Evolutionary conservation across 495 filamentous ascomycete genomes (phyloP).

Genomic region (Pseudomonodictys pantanalensis): DNA sequence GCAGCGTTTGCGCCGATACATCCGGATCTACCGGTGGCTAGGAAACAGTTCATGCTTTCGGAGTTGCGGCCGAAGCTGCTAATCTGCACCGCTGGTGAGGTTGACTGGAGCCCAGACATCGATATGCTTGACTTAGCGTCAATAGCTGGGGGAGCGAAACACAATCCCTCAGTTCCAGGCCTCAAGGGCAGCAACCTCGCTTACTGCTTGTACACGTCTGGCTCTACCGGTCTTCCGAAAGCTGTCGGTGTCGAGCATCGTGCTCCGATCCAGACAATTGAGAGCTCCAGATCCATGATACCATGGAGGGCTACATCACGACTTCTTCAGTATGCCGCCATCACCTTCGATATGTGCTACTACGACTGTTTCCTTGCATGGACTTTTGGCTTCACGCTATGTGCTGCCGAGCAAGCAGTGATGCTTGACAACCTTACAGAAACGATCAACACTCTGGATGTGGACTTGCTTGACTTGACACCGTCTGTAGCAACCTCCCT

Average conservation of each 20-base stretch:
- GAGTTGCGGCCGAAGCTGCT: conserved; percentile 40
- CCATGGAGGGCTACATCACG: conserved; percentile 40
- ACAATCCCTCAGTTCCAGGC: conserved; percentile 9
- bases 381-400: conserved; percentile 44
- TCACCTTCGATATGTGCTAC: conserved; percentile 49
- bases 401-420: conserved; percentile 37
- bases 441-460: conserved; percentile 35
- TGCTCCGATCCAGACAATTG: conserved; percentile 43
- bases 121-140: conserved; percentile 6
- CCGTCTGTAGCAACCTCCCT: conserved; percentile 44
- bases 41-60: conserved; percentile 43
- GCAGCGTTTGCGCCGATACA: conserved; percentile 44
- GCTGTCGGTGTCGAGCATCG: conserved; percentile 43
- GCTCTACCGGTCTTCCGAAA: conserved; percentile 44
- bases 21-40: conserved; percentile 37
- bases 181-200: conserved; percentile 32
- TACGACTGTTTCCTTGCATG: conserved; percentile 49
- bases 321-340: conserved; percentile 45
- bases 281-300: conserved; percentile 35
- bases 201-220: conserved; percentile 45
- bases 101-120: conserved; percentile 20
- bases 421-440: conserved; percentile 39
- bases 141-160: not conserved
- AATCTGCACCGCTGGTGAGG: conserved; percentile 11
- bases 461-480: conserved; percentile 43